Conservation (phyloP, 2,329 filamentous ascomycete genomes). For the Fusarium compactum region DNA sequence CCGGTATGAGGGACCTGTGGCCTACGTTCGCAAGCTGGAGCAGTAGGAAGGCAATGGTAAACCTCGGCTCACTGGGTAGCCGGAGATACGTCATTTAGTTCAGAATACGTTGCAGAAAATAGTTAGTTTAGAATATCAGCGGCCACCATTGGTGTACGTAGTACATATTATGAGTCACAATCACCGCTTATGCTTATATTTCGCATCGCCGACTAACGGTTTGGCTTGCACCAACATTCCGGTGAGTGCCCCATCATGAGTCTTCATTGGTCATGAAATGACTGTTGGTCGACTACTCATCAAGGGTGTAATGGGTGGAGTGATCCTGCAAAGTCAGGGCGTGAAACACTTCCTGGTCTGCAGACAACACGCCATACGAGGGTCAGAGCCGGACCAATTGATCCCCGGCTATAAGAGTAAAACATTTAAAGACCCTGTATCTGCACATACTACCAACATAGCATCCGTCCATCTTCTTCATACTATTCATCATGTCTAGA, state of each 20-base stretch:
- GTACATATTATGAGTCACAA: background rate
- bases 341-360: background rate
- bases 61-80: no score
- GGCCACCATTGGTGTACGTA: background rate
- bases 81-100: background rate
- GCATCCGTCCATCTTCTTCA: no score
- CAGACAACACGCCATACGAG: background rate
- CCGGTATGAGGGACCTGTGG: constrained; percentile 36
- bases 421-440: background rate
- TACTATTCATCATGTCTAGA: constrained; percentile 10
- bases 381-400: background rate
- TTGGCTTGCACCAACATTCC: background rate
- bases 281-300: background rate
- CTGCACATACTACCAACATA: background rate
- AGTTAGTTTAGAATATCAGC: background rate
- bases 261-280: background rate
- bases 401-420: accelerated
- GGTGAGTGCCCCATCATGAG: background rate
- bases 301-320: background rate
- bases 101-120: accelerated
- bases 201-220: background rate
- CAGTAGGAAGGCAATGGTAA: background rate
- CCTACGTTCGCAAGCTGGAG: constrained; percentile 32
- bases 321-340: background rate
- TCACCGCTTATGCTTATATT: background rate